Base-by-base conservation (phyloP, 768 basidiomycete genomes). In the Cantharellus cinnabarinus region DNA sequence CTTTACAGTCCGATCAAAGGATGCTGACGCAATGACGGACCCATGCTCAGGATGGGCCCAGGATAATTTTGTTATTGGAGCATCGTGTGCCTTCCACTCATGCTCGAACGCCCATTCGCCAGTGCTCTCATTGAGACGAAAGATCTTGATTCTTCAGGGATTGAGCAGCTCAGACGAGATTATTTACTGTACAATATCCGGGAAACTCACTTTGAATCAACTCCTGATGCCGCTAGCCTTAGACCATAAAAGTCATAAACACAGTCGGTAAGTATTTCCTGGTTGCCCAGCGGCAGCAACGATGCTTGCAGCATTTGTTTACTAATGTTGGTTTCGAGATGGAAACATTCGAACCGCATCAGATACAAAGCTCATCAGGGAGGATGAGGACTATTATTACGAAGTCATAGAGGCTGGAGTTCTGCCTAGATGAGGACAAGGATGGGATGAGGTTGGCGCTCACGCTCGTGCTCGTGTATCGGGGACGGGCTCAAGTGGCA, bases 41-140 rank as follows among this genome's bases (percentile, higher is more conserved):
- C 90, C 93, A 61, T 90, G 91, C 69, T 91, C 83, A 3, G 94
- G 90, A 67, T 93, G 90, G 1, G 89, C 89, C 87, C 90, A 98
- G 57, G 79, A 78, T 10, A 95, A 65, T 68, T 78, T 82, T 4
- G 89, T 79, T 42, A 95, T 76, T 0, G 93, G 81, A 14, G 90
- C 90, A 65, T 94, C 89, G 68, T 97, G 93, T n/a, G 93, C 94
- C 88, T 94, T 93, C 91, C 91, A 95, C 65, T 93, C 89, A 59
- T 87, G 83, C 65, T 89, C 83, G 2, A 81, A 75, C 41, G 70
- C 77, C 89, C 90, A 91, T 3, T 74, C 75, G 3, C 85, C 85
- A 42, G 75, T 81, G 2, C 65, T 68, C 64, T 89, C 84, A 62
- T 90, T 83, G 39, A 88, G 65, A 42, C 77, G 75, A 87, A 90